Percentiles rank a stretch among this genome's conserved stretches.
Evolutionary conservation across 1,284 basidiomycete genomes (phyloP).

Genomic region (Cryptococcus floricola): DNA sequence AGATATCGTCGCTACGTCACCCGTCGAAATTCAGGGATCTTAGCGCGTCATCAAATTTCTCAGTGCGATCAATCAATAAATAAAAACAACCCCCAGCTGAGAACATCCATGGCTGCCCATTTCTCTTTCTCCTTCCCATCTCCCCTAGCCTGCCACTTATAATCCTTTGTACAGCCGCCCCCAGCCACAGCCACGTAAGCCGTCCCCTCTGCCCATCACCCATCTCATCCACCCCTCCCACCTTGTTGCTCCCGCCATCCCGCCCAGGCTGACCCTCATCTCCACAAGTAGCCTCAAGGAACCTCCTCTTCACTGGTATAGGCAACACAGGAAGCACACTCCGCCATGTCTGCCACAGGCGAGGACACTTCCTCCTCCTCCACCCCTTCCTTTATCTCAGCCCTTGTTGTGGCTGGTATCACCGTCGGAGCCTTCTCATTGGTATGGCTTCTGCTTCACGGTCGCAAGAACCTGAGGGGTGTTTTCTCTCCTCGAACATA

Average conservation of each 20-base stretch:
- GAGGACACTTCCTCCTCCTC: slow-evolving; percentile 30
- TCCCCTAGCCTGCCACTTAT: neutral
- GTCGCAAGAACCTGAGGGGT: slow-evolving; percentile 23
- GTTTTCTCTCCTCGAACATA: slow-evolving; percentile 44
- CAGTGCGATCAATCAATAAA: neutral
- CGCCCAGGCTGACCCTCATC: no score
- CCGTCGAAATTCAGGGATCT: neutral
- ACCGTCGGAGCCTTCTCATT: slow-evolving; percentile 35
- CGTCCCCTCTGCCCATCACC: neutral
- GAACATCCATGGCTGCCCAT: neutral
- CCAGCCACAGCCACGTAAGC: neutral
- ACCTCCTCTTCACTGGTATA: neutral
- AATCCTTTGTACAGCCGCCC: neutral
- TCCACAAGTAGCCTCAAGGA: neutral
- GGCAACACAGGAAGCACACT: neutral
- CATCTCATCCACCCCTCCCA: no score
- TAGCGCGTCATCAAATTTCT: neutral
- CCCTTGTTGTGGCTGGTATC: slow-evolving; percentile 42
- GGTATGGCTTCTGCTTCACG: slow-evolving; percentile 39
- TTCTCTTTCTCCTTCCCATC: neutral
- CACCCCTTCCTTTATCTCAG: slow-evolving; percentile 43
- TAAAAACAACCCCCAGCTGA: neutral
- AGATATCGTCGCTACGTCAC: neutral
- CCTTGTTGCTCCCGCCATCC: no score
- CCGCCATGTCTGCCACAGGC: slow-evolving; percentile 39